A percentile compares a stretch with the other conserved stretches of the same genome.
Conservation (phyloP, 768 basidiomycete species). For the Cubamyces sp. region DNA sequence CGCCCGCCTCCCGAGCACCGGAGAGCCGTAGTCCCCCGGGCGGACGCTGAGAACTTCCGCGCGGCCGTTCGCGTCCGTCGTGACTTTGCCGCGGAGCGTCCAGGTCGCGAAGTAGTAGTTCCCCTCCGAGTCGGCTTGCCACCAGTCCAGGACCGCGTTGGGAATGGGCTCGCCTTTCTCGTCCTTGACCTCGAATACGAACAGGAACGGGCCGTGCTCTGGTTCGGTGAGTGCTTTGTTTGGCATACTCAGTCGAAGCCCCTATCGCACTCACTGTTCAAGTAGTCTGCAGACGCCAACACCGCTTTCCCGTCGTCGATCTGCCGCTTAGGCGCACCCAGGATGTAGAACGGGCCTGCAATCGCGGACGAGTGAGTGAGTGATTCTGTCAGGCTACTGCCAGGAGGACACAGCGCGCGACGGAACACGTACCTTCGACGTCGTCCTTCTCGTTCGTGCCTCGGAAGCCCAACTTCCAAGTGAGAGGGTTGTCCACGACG, state of each 20-base stretch:
- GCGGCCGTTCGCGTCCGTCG: conserved; percentile 27
- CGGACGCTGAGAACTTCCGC: conserved; percentile 31
- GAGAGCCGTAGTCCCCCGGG: conserved; percentile 29
- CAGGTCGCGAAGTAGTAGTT: conserved; percentile 28
- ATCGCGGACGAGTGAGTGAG: not conserved
- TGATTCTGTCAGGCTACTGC: not conserved
- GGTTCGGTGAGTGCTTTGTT: not conserved
- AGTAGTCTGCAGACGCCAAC: conserved; percentile 23
- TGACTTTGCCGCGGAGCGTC: conserved; percentile 30
- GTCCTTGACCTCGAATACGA: conserved; percentile 25
- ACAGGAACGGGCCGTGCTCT: conserved; percentile 29
- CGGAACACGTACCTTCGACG: conserved; percentile 19
- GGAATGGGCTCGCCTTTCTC: conserved; percentile 30
- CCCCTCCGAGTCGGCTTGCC: conserved; percentile 32
- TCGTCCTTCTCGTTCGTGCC: conserved; percentile 20
- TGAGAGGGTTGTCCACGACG: conserved; percentile 17
- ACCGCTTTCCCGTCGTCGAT: conserved; percentile 33
- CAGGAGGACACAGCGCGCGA: not conserved
- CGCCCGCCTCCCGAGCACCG: conserved; percentile 12
- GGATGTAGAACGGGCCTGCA: conserved; percentile 32
- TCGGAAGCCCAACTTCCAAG: conserved; percentile 10
- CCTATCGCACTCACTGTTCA: conserved; percentile 23
- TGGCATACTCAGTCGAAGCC: not conserved
- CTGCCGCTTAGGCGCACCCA: conserved; percentile 27
- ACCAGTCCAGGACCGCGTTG: conserved; percentile 29